These are phyloP conservation scores for Sungouiozyma ichnusensis DNA, from an alignment of 805 yeast genomes.

Conservation along the genomic window DNA sequence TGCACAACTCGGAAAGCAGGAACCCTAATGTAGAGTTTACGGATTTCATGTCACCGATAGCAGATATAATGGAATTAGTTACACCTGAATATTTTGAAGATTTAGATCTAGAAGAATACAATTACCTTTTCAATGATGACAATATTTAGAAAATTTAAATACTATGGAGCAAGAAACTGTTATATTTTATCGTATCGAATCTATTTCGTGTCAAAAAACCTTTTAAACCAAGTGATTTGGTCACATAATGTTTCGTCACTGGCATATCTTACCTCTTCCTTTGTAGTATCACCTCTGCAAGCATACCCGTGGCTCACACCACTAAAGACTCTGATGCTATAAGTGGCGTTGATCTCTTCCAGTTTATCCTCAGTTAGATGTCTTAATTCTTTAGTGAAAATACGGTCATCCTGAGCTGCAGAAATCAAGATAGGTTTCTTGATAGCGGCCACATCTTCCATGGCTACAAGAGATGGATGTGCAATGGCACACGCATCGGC, in stretches of 20 bases:
- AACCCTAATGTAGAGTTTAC: not conserved
- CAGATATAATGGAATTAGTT: not conserved
- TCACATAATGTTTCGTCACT: slow-evolving; percentile 49
- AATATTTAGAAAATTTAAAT: not conserved
- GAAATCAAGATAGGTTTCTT: slow-evolving; percentile 56
- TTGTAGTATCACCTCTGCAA: slow-evolving; percentile 58
- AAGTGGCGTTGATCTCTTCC: slow-evolving; percentile 42
- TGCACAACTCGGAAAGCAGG: not conserved
- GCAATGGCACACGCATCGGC: slow-evolving; percentile 63
- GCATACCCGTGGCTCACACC: slow-evolving; percentile 72
- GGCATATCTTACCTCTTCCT: slow-evolving; percentile 48
- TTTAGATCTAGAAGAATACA: slow-evolving; percentile 19
- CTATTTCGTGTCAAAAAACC: slow-evolving; percentile 7
- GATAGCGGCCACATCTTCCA: slow-evolving; percentile 54
- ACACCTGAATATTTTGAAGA: slow-evolving; percentile 17
- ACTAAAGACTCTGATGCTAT: slow-evolving; percentile 50
- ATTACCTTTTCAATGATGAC: slow-evolving; percentile 6
- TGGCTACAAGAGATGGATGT: slow-evolving; percentile 68
- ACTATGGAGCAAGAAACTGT: not conserved
- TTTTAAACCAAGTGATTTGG: slow-evolving; percentile 27
- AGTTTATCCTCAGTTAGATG: slow-evolving; percentile 48
- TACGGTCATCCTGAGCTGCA: slow-evolving; percentile 61
- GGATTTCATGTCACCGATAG: not conserved
- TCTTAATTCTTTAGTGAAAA: slow-evolving; percentile 58
- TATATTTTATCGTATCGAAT: not conserved